Conservation (phyloP, 2,329 filamentous ascomycete species). For the Exophiala viscosa region DNA sequence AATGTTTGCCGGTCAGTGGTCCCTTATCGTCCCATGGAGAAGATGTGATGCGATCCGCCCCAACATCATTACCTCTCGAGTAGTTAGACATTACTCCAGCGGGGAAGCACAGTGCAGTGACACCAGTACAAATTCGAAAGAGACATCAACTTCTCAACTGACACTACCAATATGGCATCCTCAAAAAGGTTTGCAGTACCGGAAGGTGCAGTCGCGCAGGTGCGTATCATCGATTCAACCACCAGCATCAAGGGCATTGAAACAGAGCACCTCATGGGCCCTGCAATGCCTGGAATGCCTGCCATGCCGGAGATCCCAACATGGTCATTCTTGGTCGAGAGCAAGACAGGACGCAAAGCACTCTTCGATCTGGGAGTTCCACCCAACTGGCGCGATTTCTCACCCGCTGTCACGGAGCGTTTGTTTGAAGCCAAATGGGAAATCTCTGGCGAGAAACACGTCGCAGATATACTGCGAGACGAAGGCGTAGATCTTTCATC, state of each 20-base stretch:
- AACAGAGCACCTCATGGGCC: constrained; percentile 13
- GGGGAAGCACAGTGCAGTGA: no score
- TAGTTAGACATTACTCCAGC: no score
- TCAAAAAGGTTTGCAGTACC: constrained; percentile 12
- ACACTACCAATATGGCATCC: constrained; percentile 1
- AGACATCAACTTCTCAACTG: no score
- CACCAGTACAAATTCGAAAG: no score
- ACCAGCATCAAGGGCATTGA: constrained; percentile 15
- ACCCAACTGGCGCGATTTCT: constrained; percentile 30
- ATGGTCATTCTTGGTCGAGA: constrained; percentile 22
- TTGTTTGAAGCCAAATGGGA: constrained; percentile 15
- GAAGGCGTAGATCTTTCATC: constrained; percentile 9
- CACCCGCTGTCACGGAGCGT: constrained; percentile 5
- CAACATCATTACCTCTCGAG: no score
- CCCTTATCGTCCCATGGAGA: no score
- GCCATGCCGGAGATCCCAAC: constrained; percentile 15
- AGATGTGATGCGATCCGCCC: no score
- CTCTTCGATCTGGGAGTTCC: constrained; percentile 35
- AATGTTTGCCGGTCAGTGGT: no score
- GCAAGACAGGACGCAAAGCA: constrained; percentile 14
- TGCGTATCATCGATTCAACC: constrained; percentile 22
- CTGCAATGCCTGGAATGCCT: constrained; percentile 17
- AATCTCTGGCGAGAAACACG: constrained; percentile 22
- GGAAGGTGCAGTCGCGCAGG: constrained; percentile 8
- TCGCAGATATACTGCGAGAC: constrained; percentile 24